A percentile compares a stretch with the other conserved stretches of the same genome.
These are phyloP conservation scores for Pestalotiopsis sp. DNA, from an alignment of 2,329 filamentous ascomycete genomes.

Conservation along the genomic window DNA sequence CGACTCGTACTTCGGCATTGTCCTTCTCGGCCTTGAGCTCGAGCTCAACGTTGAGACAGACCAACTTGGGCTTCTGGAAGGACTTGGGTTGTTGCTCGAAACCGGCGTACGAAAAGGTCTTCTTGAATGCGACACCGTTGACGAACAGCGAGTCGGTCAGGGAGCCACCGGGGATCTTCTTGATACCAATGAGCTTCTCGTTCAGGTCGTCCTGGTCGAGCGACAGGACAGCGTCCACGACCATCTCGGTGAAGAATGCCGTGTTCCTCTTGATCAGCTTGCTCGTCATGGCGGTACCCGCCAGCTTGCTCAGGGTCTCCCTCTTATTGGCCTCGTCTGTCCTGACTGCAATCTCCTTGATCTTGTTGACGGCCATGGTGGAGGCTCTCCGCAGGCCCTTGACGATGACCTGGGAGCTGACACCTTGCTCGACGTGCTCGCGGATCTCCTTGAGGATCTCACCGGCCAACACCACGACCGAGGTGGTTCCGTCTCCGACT, in stretches of 20 bases:
- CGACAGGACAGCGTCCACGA: conserved; percentile 93
- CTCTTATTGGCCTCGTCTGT: conserved; percentile 81
- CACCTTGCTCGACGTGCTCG: conserved; percentile 93
- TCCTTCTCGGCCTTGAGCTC: conserved; percentile 99
- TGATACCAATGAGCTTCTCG: conserved; percentile 96
- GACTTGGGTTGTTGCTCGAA: conserved; percentile 99
- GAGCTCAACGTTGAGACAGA: conserved; percentile 96
- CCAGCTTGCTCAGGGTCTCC: conserved; percentile 87
- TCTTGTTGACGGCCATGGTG: conserved; percentile 93
- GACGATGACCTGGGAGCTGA: conserved; percentile 96
- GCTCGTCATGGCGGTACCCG: conserved; percentile 97
- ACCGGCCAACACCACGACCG: conserved; percentile 94
- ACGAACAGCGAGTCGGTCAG: conserved; percentile 96
- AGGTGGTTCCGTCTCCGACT: conserved; percentile 97
- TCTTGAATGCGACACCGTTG: conserved; percentile 98
- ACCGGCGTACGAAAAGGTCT: conserved; percentile 98
- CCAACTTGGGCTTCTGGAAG: conserved; percentile 93
- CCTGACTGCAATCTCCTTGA: conserved; percentile 94
- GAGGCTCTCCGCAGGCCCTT: conserved; percentile 91
- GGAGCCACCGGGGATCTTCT: conserved; percentile 96
- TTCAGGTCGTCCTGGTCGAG: conserved; percentile 97
- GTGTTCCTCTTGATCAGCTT: conserved; percentile 99
- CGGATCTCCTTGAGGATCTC: conserved; percentile 97
- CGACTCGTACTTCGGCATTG: conserved; percentile 96
- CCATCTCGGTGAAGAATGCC: conserved; percentile 98